phyloP scores from a whole-genome alignment of 2,329 filamentous ascomycete genomes.

The Rhynchosporium graminicola region DNA sequence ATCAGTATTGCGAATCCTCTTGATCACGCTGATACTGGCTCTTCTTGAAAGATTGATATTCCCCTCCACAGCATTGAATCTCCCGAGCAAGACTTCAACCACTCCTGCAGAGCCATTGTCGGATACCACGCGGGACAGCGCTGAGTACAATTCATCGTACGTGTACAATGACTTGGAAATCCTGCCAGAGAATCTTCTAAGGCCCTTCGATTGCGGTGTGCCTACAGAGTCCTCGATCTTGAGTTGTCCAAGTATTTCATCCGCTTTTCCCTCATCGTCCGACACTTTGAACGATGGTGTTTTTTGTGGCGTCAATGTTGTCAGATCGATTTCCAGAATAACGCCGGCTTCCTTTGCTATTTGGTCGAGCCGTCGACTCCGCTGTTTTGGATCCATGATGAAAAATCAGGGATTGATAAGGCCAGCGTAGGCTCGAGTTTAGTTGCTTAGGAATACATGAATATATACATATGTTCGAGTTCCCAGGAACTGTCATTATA shows the following conservation, averaged over 20 bases:
- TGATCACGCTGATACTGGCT: slow-evolving; percentile 21
- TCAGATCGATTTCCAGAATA: slow-evolving; percentile 6
- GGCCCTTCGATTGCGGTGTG: slow-evolving; percentile 16
- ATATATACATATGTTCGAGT: too few species aligned
- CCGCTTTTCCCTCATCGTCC: slow-evolving; percentile 27
- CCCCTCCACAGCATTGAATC: slow-evolving; percentile 22
- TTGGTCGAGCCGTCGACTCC: slow-evolving; percentile 16
- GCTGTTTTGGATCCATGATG: slow-evolving; percentile 19
- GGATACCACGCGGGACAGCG: slow-evolving; percentile 18
- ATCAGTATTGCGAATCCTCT: slow-evolving; percentile 16
- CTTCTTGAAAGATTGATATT: slow-evolving; percentile 27
- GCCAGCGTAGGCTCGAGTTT: neutral
- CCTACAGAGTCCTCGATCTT: slow-evolving; percentile 19
- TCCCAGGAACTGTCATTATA: too few species aligned
- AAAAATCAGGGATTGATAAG: neutral
- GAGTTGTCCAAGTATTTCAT: slow-evolving; percentile 25
- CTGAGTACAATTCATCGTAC: slow-evolving; percentile 24
- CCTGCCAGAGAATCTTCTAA: slow-evolving; percentile 12
- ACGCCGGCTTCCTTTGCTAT: slow-evolving; percentile 21
- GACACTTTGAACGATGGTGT: slow-evolving; percentile 16
- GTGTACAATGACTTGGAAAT: slow-evolving; percentile 4
- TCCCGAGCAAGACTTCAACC: slow-evolving; percentile 21
- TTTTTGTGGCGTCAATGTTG: slow-evolving; percentile 14
- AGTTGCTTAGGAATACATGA: neutral
- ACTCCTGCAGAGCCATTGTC: slow-evolving; percentile 25